Conservation (phyloP, 2,329 filamentous ascomycete species). For the Diaporthe sp. region DNA sequence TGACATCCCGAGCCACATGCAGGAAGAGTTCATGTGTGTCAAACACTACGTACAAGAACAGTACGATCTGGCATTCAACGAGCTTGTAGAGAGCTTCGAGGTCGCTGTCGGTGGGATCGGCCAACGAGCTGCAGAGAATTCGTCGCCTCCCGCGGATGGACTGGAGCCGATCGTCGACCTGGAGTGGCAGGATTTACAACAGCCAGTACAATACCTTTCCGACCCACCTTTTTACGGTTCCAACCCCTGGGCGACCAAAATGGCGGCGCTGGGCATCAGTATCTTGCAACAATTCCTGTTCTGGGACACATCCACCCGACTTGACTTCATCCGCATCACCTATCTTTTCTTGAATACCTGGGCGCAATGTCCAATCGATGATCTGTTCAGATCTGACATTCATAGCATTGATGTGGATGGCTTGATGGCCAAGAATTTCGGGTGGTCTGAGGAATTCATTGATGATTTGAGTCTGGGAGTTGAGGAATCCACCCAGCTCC, state of each 20-base stretch:
- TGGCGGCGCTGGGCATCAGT: background rate
- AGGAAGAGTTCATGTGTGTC: background rate
- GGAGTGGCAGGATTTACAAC: background rate
- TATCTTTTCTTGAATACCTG: background rate
- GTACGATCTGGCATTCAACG: background rate
- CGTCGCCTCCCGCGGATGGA: no score
- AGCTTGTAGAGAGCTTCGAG: background rate
- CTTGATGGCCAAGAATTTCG: background rate
- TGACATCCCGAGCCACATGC: fast-evolving
- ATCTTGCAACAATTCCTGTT: background rate
- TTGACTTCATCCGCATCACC: background rate
- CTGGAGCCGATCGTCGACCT: background rate
- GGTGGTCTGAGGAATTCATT: no score
- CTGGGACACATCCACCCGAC: background rate
- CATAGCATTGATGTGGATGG: background rate
- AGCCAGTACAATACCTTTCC: background rate
- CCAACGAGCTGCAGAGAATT: background rate
- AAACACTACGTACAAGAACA: background rate
- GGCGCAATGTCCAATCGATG: background rate
- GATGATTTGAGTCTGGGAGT: background rate
- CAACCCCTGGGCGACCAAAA: fast-evolving
- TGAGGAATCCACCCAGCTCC: background rate
- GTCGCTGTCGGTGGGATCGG: background rate
- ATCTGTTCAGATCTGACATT: no score
- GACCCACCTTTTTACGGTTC: background rate